Evolutionary conservation across 2,329 filamentous ascomycete species (phyloP).

Genomic region (Microcyclosporella mali): DNA sequence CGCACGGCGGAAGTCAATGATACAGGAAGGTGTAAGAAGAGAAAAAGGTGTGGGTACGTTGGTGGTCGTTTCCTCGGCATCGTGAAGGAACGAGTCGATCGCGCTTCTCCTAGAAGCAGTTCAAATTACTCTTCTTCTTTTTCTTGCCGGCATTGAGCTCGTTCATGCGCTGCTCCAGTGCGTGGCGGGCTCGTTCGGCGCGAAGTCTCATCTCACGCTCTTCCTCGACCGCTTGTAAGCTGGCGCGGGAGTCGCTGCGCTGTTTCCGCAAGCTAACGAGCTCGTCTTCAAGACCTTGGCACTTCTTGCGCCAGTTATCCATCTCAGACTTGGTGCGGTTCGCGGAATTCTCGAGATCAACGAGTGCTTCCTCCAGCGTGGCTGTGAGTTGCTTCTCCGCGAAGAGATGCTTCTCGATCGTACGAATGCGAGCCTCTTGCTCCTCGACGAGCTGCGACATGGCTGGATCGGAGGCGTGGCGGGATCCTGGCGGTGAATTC

Average conservation of each 20-base stretch:
- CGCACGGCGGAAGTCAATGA: not conserved
- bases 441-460: slow-evolving; percentile 82
- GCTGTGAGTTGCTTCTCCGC: slow-evolving; percentile 95
- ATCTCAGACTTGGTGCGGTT: slow-evolving; percentile 88
- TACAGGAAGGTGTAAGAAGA: slow-evolving; percentile 1
- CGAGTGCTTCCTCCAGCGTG: slow-evolving; percentile 90
- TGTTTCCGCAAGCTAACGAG: slow-evolving; percentile 59
- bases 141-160: slow-evolving; percentile 76
- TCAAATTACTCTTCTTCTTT: slow-evolving; percentile 87
- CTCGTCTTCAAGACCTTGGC: slow-evolving; percentile 66
- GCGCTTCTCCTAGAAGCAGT: slow-evolving; percentile 71
- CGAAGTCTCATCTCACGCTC: slow-evolving; percentile 88
- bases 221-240: slow-evolving; percentile 87
- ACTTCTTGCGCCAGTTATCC: slow-evolving; percentile 86
- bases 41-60: slow-evolving; percentile 1
- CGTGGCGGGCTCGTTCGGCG: slow-evolving; percentile 79
- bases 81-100: slow-evolving; percentile 10
- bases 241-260: slow-evolving; percentile 52
- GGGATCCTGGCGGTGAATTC: slow-evolving; percentile 54
- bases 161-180: slow-evolving; percentile 79
- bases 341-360: slow-evolving; percentile 84
- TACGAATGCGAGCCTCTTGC: slow-evolving; percentile 88
- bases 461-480: slow-evolving; percentile 64
- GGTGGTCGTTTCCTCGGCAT: not conserved
- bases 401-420: slow-evolving; percentile 92